Conservation (phyloP, 2,329 filamentous ascomycete genomes). For the Colletotrichum neosansevieriae region DNA sequence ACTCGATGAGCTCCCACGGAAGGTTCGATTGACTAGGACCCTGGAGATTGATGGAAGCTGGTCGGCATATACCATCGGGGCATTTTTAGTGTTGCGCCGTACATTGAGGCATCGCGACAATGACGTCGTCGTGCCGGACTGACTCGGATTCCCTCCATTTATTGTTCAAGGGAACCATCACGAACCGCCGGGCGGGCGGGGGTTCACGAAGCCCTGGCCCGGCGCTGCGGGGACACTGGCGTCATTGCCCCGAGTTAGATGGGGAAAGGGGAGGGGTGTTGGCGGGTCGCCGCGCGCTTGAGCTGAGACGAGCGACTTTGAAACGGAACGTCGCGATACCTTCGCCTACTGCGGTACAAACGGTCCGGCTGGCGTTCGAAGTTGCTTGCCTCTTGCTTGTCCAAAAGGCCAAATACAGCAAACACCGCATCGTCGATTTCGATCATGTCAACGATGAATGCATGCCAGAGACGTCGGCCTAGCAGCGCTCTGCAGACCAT, state of each 20-base stretch:
- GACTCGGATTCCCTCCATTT: slow-evolving; percentile 24
- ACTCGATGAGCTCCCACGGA: slow-evolving; percentile 12
- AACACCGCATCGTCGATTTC: not conserved
- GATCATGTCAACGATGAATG: slow-evolving; percentile 5
- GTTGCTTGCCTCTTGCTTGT: not conserved
- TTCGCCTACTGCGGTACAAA: slow-evolving; percentile 24
- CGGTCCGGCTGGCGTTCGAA: not conserved
- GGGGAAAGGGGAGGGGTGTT: slow-evolving; percentile 14
- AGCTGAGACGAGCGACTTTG: slow-evolving; percentile 21
- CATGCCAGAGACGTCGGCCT: slow-evolving; percentile 17
- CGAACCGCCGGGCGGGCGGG: slow-evolving; percentile 27
- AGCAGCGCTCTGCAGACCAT: slow-evolving; percentile 25
- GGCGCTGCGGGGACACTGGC: slow-evolving; percentile 35
- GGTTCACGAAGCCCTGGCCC: slow-evolving; percentile 32
- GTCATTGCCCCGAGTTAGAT: slow-evolving; percentile 29
- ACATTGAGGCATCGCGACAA: slow-evolving; percentile 27
- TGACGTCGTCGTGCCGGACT: slow-evolving; percentile 27
- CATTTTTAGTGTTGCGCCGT: slow-evolving; percentile 8
- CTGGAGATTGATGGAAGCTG: not conserved
- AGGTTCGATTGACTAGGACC: slow-evolving; percentile 7
- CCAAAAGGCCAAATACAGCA: not conserved
- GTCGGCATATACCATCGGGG: slow-evolving; percentile 23
- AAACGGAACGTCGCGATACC: slow-evolving; percentile 33
- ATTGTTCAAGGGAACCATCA: slow-evolving; percentile 32
- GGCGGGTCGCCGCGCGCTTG: slow-evolving; percentile 17